Percentiles rank a stretch among this genome's conserved stretches.
phyloP scores from a whole-genome alignment of 192 early-diverging fungal species.

The Funneliformis geosporum region DNA sequence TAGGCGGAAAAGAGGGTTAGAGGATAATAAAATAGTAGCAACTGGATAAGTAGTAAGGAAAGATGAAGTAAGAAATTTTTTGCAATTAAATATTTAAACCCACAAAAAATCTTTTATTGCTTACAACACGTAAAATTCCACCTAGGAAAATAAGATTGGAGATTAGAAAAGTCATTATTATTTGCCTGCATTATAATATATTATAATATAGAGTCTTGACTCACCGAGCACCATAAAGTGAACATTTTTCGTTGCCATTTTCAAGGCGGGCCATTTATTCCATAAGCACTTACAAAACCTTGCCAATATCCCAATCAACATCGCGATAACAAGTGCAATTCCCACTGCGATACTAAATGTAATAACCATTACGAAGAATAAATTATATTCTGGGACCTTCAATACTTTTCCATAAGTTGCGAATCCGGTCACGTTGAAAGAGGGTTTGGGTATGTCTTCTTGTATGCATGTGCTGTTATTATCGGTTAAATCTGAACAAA shows the following conservation, averaged over 20 bases:
- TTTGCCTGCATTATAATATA: not conserved
- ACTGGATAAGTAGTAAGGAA: not conserved
- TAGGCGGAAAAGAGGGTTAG: constrained; percentile 5
- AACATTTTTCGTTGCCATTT: not conserved
- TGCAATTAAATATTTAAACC: not conserved
- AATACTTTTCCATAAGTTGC: not conserved
- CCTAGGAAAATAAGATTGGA: not conserved
- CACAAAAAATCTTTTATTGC: not conserved
- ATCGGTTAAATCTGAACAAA: not conserved
- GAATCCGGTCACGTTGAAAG: not conserved
- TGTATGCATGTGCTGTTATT: not conserved
- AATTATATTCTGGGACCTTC: constrained; percentile 5
- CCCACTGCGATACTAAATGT: not conserved
- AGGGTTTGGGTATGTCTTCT: not conserved
- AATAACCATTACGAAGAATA: constrained; percentile 11
- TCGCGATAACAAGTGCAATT: not conserved
- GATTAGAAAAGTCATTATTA: not conserved
- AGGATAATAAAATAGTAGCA: constrained; percentile 22
- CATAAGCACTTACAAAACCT: not conserved
- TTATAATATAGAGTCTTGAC: not conserved
- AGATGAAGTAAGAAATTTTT: not conserved
- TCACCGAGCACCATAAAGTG: constrained; percentile 8
- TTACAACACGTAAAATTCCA: constrained; percentile 26
- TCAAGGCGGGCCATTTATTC: constrained; percentile 7
- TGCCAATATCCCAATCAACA: not conserved